Evolutionary conservation across 2,329 filamentous ascomycete species (phyloP).

Genomic region (Trichocomaceae sp.): DNA sequence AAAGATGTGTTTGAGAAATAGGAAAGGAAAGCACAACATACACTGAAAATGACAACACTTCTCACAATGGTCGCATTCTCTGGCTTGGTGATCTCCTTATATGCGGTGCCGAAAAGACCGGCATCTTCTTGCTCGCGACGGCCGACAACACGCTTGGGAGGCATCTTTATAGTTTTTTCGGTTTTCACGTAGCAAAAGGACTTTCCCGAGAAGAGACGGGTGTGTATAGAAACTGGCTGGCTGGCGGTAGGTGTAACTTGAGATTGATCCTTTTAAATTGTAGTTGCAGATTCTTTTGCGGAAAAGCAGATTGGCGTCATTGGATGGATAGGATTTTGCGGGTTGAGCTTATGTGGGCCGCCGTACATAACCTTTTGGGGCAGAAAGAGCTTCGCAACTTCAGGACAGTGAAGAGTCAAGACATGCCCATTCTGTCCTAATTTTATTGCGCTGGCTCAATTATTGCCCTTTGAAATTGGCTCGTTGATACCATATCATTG

Average conservation of each 20-base stretch:
- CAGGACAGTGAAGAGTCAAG: neutral
- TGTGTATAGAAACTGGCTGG: no score
- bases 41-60: constrained; percentile 62
- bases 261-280: neutral
- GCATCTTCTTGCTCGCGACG: constrained; percentile 31
- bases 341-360: constrained; percentile 23
- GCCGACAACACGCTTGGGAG: constrained; percentile 53
- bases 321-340: constrained; percentile 21
- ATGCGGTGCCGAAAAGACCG: constrained; percentile 53
- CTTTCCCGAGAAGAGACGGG: no score
- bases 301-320: constrained; percentile 21
- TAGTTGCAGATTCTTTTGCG: constrained; percentile 28
- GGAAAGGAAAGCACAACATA: constrained; percentile 40
- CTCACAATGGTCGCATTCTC: constrained; percentile 65
- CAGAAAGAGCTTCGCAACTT: neutral
- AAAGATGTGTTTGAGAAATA: no score
- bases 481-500: neutral
- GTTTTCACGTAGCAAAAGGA: neutral
- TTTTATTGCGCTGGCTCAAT: neutral
- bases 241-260: neutral
- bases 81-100: constrained; percentile 56
- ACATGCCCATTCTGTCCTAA: neutral
- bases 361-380: constrained; percentile 25
- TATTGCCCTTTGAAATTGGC: neutral
- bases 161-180: constrained; percentile 42